Base-by-base conservation (phyloP, 805 yeast species). In the Brettanomyces anomalus region DNA sequence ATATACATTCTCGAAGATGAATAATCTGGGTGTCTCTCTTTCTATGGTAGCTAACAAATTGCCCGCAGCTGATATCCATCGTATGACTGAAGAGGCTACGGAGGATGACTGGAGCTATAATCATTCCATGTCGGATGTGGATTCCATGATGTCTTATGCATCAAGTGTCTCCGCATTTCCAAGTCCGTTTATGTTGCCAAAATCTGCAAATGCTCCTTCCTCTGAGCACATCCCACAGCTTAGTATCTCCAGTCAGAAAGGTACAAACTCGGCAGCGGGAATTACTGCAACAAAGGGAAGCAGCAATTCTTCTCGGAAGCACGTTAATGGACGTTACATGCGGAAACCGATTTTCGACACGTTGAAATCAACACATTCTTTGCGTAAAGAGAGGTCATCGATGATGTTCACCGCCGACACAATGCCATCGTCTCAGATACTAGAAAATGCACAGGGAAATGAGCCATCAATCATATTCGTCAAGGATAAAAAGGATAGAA, bases 1-100 rank as follows among this genome's bases (percentile, higher is more conserved):
- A 37, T 70, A 66, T 43, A 71, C 79, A 0, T 59, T 85, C 17
- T 76, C 90, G 8, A 77, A 79, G 41, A 60, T 87, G 41, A 93
- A 85, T 55, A 78, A 76, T 46, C 66, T 82, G 50, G 96, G 96
- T 0, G 75, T 88, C 4, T 79, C 93, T 1, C 72, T 85, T 46
- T 79, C 81, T 40, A 84, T 89, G 81, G 80, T 80, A 45, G 76
- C 90, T 1, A 76, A 71, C 43, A 68, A 66, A 50, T 62, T 79
- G 3, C 60, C 61, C 7, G 64, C 61, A 16, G 49, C 62, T 28
- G 70, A 60, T 38, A 49, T 58, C 34, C 49, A 45, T 15, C 46
- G 53, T 26, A 51, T 58, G 16, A 37, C 53, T 38, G 44, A 41
- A 10, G 61, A 55, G 19, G 42, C 52, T 5, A 42, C 51, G 3